Conservation (phyloP, 495 filamentous ascomycete genomes). For the Physcia stellaris region DNA sequence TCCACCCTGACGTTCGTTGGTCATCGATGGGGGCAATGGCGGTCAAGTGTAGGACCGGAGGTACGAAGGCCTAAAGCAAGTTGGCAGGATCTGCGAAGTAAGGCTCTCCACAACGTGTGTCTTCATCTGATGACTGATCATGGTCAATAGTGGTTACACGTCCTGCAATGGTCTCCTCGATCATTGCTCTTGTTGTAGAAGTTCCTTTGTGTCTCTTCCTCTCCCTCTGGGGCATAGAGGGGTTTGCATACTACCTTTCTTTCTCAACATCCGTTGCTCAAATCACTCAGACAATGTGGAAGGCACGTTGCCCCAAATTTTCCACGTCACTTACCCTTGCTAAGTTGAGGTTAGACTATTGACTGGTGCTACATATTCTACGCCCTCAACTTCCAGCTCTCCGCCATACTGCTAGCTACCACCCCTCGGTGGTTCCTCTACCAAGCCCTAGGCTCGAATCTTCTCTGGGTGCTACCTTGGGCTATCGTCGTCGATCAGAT, state of each 20-base stretch:
- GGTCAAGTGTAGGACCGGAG: slow-evolving; percentile 23
- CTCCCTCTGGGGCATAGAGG: slow-evolving; percentile 38
- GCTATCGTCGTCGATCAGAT: slow-evolving; percentile 44
- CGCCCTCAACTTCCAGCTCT: slow-evolving; percentile 48
- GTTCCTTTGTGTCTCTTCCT: slow-evolving; percentile 50
- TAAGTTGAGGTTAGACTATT: no score
- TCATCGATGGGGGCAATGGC: slow-evolving; percentile 53
- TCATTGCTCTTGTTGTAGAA: slow-evolving; percentile 41
- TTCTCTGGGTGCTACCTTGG: slow-evolving; percentile 59
- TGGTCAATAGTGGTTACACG: slow-evolving; percentile 28
- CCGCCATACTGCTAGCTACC: slow-evolving; percentile 51
- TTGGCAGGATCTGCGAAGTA: slow-evolving; percentile 23
- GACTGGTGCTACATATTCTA: slow-evolving; percentile 73
- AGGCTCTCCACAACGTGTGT: slow-evolving; percentile 3
- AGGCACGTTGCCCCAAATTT: slow-evolving; percentile 18
- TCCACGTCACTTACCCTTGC: no score
- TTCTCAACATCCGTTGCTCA: slow-evolving; percentile 38
- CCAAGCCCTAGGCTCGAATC: slow-evolving; percentile 49
- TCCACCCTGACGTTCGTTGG: slow-evolving; percentile 53
- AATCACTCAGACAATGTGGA: slow-evolving; percentile 59
- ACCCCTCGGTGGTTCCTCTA: slow-evolving; percentile 53
- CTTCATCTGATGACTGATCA: not conserved
- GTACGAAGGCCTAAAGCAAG: slow-evolving; percentile 25
- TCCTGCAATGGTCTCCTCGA: slow-evolving; percentile 39
- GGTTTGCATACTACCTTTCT: slow-evolving; percentile 49